These are phyloP conservation scores for Geotrichum cucujoidarum DNA, from an alignment of 1,139 yeast species.

Conservation along the genomic window DNA sequence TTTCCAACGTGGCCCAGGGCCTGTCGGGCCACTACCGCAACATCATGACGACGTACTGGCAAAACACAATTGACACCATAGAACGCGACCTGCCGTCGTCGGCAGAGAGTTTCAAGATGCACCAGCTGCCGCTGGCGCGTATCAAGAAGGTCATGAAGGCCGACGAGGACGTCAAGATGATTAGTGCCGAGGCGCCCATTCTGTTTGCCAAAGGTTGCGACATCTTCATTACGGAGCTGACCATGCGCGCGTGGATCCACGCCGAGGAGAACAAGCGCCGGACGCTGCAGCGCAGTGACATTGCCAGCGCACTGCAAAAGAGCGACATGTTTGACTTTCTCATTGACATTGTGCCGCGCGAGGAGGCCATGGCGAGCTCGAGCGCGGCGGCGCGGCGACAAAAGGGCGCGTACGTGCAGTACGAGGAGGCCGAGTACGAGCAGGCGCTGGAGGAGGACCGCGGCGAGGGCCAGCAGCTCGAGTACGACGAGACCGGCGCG, in stretches of 20 bases:
- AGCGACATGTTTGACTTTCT: slow-evolving; percentile 96
- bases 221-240: slow-evolving; percentile 88
- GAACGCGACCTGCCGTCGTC: slow-evolving; percentile 53
- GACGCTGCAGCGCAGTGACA: slow-evolving; percentile 88
- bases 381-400: slow-evolving; percentile 12
- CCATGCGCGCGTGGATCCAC: slow-evolving; percentile 98
- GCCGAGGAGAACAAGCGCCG: slow-evolving; percentile 94
- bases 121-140: slow-evolving; percentile 89
- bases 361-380: slow-evolving; percentile 32
- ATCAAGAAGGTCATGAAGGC: slow-evolving; percentile 97
- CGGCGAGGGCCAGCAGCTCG: slow-evolving; percentile 9
- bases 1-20: slow-evolving; percentile 92
- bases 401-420: slow-evolving; percentile 3
- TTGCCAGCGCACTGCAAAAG: slow-evolving; percentile 90
- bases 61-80: slow-evolving; percentile 49
- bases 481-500: neutral
- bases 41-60: slow-evolving; percentile 95
- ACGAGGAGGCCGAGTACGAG: slow-evolving; percentile 13
- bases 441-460: slow-evolving; percentile 7
- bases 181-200: slow-evolving; percentile 96
- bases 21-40: slow-evolving; percentile 75
- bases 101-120: slow-evolving; percentile 58
- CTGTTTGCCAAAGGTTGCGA: slow-evolving; percentile 97
- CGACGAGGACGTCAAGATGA: slow-evolving; percentile 95
- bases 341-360: slow-evolving; percentile 89